phyloP scores from a whole-genome alignment of 345 rosid species.

The Eutrema japonicum region DNA sequence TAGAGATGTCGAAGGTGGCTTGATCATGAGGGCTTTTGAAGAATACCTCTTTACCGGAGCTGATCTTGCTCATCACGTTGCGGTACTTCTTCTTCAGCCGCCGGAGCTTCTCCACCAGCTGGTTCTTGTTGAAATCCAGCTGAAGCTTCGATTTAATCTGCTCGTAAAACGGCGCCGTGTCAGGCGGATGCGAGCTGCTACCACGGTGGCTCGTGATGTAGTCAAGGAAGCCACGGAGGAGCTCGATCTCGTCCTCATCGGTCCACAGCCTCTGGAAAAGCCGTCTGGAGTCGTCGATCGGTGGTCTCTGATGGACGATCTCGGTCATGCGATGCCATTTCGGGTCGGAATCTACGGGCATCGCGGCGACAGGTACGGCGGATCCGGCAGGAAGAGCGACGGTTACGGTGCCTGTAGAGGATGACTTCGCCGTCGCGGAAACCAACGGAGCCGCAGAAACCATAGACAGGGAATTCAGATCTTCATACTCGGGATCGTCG shows the following conservation, averaged over 20 bases:
- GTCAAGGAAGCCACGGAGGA: constrained; percentile 86
- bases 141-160: constrained; percentile 90
- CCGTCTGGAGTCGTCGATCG: constrained; percentile 70
- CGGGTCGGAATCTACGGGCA: constrained; percentile 48
- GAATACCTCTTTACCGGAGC: constrained; percentile 78
- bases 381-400: constrained; percentile 47
- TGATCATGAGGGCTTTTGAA: constrained; percentile 92
- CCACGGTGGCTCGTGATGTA: constrained; percentile 60
- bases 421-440: constrained; percentile 4
- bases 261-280: constrained; percentile 96
- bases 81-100: constrained; percentile 93
- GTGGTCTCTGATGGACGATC: constrained; percentile 49
- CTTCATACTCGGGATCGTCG: constrained; percentile 64
- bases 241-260: constrained; percentile 98
- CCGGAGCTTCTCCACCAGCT: constrained; percentile 91
- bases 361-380: constrained; percentile 46
- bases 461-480: constrained; percentile 52
- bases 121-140: constrained; percentile 93
- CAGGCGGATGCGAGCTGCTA: constrained; percentile 64
- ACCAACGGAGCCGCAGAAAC: constrained; percentile 29
- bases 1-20: constrained; percentile 91
- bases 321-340: constrained; percentile 57
- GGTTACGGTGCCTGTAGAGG: constrained; percentile 45
- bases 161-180: constrained; percentile 89
- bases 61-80: constrained; percentile 69